Base-by-base conservation (phyloP, 2,329 filamentous ascomycete genomes). In the Fusarium tricinctum region DNA sequence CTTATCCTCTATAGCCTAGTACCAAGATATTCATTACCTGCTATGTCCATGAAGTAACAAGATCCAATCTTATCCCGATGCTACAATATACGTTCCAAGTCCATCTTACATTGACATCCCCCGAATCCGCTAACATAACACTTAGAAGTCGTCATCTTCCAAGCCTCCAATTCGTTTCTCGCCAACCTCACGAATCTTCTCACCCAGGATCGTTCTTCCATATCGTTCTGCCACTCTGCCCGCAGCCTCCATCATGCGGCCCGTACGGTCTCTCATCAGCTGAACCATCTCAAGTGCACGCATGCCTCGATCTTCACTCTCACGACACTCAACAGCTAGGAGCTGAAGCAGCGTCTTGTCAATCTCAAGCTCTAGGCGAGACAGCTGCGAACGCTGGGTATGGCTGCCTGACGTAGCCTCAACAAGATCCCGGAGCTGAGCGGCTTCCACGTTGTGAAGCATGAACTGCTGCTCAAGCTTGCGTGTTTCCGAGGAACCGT, bases 271-370 rank as follows among this genome's bases (percentile, higher is more conserved):
- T 44, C 87, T 87, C 90, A 99, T 92, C 74, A 99, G 83, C 65
- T 87, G 85, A 30, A 97, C 96, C 74, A 98, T 87, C 81, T 99
- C 97, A 35, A 99, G 83, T 1, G 95, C 95, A 71, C 95, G 93
- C 93, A 97, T 97, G 8, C 94, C 95, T 30, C 92, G 86, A 67
- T 98, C 94, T 78, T 99, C 96, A 44, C 94, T 93, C 70, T 96
- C 93, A 62, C 94, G 89, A 78, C 96, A 99, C 82, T 98, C 96
- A 8, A 91, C 83, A 4, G 93, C 94, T 75, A 99, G 84, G 77
- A 98, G 86, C 82, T 97, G 94, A 68, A 99, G 83, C 50, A 99
- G 83, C 43, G 91, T 89, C 82, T 97, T 97, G 82, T 99, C 94
- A 38, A 97, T 88, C 44, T 97, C 93, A 44, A 97, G 82, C 78